Percentiles rank a stretch among this genome's conserved stretches.
Evolutionary conservation across 768 basidiomycete genomes (phyloP).

Genomic region (Kwoniella sp.): DNA sequence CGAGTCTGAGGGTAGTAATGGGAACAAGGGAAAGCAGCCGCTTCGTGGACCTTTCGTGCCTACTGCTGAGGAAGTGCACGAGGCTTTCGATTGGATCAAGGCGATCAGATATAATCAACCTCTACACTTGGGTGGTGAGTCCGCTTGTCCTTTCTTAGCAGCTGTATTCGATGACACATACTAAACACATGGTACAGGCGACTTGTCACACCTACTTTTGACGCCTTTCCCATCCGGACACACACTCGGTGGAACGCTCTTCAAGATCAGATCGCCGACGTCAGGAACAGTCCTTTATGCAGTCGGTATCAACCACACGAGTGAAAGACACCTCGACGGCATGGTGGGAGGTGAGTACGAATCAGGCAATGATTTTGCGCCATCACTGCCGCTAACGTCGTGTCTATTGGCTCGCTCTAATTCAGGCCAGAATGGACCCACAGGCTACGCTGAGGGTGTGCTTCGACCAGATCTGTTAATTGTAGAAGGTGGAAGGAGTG

Average conservation of each 20-base stretch:
- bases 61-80: slow-evolving; percentile 80
- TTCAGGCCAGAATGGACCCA: slow-evolving; percentile 33
- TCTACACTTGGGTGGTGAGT: slow-evolving; percentile 84
- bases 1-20: slow-evolving; percentile 8
- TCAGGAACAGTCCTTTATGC: slow-evolving; percentile 95
- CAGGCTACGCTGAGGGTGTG: slow-evolving; percentile 50
- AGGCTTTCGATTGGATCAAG: slow-evolving; percentile 88
- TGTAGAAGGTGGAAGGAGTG: slow-evolving; percentile 83
- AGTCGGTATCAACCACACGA: slow-evolving; percentile 92
- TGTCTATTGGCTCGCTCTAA: not conserved
- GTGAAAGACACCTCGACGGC: slow-evolving; percentile 91
- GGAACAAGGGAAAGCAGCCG: slow-evolving; percentile 34
- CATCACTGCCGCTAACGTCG: not conserved
- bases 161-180: not conserved
- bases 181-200: slow-evolving; percentile 30
- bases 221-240: slow-evolving; percentile 95
- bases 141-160: not conserved
- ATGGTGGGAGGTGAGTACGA: slow-evolving; percentile 62
- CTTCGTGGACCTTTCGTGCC: slow-evolving; percentile 64
- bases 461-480: slow-evolving; percentile 90
- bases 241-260: slow-evolving; percentile 92
- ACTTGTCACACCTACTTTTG: slow-evolving; percentile 57
- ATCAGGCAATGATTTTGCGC: not conserved
- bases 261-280: slow-evolving; percentile 97
- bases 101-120: slow-evolving; percentile 94